Evolutionary conservation across 768 basidiomycete species (phyloP).

Genomic region (Flagelloscypha sp.): DNA sequence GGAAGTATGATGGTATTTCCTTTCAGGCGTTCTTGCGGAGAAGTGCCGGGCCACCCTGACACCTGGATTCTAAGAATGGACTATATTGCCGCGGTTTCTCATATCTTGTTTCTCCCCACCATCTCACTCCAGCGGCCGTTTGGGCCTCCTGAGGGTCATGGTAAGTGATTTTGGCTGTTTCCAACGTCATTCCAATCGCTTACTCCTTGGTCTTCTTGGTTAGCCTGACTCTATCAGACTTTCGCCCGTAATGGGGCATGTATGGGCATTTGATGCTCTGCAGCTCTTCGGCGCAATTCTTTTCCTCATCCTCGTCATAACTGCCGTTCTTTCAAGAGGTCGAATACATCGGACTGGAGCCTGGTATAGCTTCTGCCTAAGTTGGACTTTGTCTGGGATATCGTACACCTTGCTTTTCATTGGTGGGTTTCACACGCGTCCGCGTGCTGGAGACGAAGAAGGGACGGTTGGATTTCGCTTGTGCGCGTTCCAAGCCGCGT

Average conservation of each 20-base stretch:
- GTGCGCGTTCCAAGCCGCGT: conserved; percentile 23
- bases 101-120: no score
- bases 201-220: no score
- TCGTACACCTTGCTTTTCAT: conserved; percentile 26
- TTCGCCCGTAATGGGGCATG: no score
- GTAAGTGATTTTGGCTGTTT: neutral
- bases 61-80: no score
- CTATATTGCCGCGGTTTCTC: no score
- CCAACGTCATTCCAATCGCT: neutral
- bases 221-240: no score
- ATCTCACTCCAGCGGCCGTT: no score
- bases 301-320: conserved; percentile 17
- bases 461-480: no score
- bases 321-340: conserved; percentile 20
- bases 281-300: conserved; percentile 20
- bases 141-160: no score
- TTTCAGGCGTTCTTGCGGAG: no score
- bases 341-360: conserved; percentile 22
- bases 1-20: no score
- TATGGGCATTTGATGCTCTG: conserved; percentile 22
- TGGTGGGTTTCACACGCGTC: conserved; percentile 24
- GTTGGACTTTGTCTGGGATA: conserved; percentile 27
- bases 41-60: no score
- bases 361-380: conserved; percentile 27
- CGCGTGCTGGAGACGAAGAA: conserved; percentile 11